Evolutionary conservation across 495 filamentous ascomycete species (phyloP).

Genomic region (Beverwykella pulmonaria): DNA sequence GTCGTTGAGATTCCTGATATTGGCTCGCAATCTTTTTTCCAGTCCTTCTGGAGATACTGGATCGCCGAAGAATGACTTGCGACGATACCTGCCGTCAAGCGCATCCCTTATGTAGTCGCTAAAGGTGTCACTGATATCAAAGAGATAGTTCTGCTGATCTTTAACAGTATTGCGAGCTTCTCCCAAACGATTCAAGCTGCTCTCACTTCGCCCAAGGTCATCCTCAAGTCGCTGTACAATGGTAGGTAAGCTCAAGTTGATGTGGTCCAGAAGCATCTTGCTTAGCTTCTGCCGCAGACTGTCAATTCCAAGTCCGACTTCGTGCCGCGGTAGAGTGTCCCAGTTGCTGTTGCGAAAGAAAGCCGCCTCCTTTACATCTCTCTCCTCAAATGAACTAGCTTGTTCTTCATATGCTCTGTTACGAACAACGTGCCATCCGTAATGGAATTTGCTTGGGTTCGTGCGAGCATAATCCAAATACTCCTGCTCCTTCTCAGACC

Average conservation of each 20-base stretch:
- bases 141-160: constrained; percentile 21
- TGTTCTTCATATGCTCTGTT: constrained; percentile 15
- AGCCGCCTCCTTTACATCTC: constrained; percentile 12
- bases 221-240: constrained; percentile 4
- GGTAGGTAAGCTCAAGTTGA: constrained; percentile 5
- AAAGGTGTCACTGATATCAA: constrained; percentile 11
- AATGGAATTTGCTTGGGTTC: constrained; percentile 12
- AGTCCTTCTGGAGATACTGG: constrained; percentile 4
- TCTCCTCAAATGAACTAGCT: constrained; percentile 12
- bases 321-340: background rate
- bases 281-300: constrained; percentile 13
- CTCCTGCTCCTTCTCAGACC: constrained; percentile 35
- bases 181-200: constrained; percentile 9
- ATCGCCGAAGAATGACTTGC: constrained; percentile 8
- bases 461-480: constrained; percentile 25
- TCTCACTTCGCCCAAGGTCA: background rate
- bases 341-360: constrained; percentile 24
- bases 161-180: constrained; percentile 2
- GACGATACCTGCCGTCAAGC: constrained; percentile 16
- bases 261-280: constrained; percentile 24
- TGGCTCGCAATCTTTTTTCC: constrained; percentile 16
- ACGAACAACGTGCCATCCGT: constrained; percentile 29
- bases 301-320: constrained; percentile 15
- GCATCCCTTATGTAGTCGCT: background rate
- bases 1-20: constrained; percentile 24